Evolutionary conservation across 2,329 filamentous ascomycete genomes (phyloP).

Genomic region (Ceratocystis cacaofunesta): DNA sequence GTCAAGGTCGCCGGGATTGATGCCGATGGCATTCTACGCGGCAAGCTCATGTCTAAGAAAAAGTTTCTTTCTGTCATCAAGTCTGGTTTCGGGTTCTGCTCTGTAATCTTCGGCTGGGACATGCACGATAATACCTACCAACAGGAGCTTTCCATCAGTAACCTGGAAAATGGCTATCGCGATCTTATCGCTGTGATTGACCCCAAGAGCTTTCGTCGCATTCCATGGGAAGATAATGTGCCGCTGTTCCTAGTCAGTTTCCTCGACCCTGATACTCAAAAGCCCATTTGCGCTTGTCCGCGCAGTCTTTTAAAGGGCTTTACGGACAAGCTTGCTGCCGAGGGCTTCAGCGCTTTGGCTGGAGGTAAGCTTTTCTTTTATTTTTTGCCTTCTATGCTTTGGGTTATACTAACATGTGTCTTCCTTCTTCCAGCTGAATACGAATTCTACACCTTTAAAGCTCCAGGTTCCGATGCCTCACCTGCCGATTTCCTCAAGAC

Average conservation of each 20-base stretch:
- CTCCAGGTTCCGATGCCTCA: conserved; percentile 46
- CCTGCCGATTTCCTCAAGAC: conserved; percentile 60
- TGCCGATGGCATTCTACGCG: conserved; percentile 72
- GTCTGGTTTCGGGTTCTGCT: conserved; percentile 83
- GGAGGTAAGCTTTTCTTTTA: conserved; percentile 48
- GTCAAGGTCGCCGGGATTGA: conserved; percentile 84
- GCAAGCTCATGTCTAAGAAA: conserved; percentile 82
- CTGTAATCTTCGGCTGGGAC: conserved; percentile 90
- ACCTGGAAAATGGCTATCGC: conserved; percentile 78
- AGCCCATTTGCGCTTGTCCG: conserved; percentile 63
- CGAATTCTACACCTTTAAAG: conserved; percentile 84
- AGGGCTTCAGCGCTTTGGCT: conserved; percentile 73
- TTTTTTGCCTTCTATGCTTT: background rate
- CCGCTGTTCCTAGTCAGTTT: conserved; percentile 80
- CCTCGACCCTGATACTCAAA: conserved; percentile 59
- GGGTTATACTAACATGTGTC: background rate
- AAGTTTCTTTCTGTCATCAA: conserved; percentile 78
- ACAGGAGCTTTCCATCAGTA: conserved; percentile 71
- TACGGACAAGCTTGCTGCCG: conserved; percentile 48
- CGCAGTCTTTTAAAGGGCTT: conserved; percentile 57
- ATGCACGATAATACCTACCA: conserved; percentile 91
- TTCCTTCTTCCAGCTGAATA: conserved; percentile 55
- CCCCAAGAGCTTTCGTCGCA: conserved; percentile 59
- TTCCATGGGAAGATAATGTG: conserved; percentile 80
- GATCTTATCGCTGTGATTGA: conserved; percentile 76